Conservation (phyloP, 2,329 filamentous ascomycete genomes). For the Alternaria angustiovoidea region DNA sequence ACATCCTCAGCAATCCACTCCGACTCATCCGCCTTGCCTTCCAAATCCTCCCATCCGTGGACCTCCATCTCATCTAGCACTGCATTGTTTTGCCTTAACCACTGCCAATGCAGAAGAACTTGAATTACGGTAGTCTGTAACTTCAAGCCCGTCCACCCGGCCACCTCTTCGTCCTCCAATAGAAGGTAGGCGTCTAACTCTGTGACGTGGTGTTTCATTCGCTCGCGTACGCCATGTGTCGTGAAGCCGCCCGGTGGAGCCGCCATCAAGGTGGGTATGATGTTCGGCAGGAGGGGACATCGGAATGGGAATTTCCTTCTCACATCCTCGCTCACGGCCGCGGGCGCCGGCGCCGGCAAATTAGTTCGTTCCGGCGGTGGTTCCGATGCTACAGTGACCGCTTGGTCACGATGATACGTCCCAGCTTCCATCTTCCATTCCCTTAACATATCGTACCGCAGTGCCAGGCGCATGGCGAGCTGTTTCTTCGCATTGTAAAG, state of each 20-base stretch:
- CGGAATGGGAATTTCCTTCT: background rate
- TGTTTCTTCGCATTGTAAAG: slow-evolving; percentile 34
- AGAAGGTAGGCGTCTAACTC: slow-evolving; percentile 34
- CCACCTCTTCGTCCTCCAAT: slow-evolving; percentile 29
- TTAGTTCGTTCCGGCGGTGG: background rate
- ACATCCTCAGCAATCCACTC: slow-evolving; percentile 37
- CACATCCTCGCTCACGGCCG: background rate
- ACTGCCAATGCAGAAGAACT: slow-evolving; percentile 38
- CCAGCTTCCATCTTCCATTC: slow-evolving; percentile 26
- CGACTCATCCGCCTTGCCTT: slow-evolving; percentile 31
- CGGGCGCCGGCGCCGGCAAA: background rate
- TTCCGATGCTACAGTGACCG: slow-evolving; percentile 16
- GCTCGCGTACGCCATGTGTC: slow-evolving; percentile 28
- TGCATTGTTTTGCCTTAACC: slow-evolving; percentile 38
- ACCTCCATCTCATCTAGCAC: slow-evolving; percentile 36
- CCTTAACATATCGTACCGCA: slow-evolving; percentile 41
- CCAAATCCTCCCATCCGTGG: slow-evolving; percentile 33
- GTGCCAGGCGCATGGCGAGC: slow-evolving; percentile 23
- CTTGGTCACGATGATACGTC: background rate
- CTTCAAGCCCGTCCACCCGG: slow-evolving; percentile 18
- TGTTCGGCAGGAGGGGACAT: slow-evolving; percentile 25
- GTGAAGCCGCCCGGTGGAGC: slow-evolving; percentile 23
- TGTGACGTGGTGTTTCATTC: slow-evolving; percentile 44
- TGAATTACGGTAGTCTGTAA: slow-evolving; percentile 20
- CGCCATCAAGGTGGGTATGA: slow-evolving; percentile 35